Evolutionary conservation across 106 monocot genomes (phyloP).

Genomic region (Triglochin maritima): DNA sequence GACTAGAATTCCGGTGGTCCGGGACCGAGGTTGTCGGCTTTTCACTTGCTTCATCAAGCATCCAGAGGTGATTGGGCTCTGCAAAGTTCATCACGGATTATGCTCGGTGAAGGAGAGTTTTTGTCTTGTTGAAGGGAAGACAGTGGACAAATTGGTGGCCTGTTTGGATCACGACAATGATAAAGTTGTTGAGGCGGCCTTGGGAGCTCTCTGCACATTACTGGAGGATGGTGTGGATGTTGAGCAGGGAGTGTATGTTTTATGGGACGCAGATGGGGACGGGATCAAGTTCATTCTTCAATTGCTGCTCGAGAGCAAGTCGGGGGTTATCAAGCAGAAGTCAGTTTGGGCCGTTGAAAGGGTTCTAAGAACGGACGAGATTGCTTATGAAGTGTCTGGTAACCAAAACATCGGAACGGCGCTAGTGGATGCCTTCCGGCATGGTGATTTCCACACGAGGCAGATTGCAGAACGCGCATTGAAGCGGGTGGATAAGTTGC

Average conservation of each 20-base stretch:
- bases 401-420: conserved; percentile 70
- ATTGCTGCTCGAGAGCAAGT: conserved; percentile 44
- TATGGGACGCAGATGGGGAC: conserved; percentile 59
- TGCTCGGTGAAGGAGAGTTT: conserved; percentile 5
- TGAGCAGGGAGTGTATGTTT: conserved; percentile 53
- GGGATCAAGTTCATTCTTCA: conserved; percentile 64
- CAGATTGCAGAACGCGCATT: conserved; percentile 84
- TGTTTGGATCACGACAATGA: conserved; percentile 16
- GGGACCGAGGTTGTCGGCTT: conserved; percentile 3
- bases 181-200: conserved; percentile 15
- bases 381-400: conserved; percentile 52
- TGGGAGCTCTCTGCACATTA: conserved; percentile 22
- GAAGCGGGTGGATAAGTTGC: conserved; percentile 76
- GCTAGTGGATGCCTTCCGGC: conserved; percentile 77
- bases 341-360: conserved; percentile 95
- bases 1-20: conserved; percentile 20
- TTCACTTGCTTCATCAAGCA: neutral
- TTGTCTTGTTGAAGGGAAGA: conserved; percentile 1
- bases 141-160: conserved; percentile 9
- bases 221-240: conserved; percentile 35
- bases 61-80: neutral
- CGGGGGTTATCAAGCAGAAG: conserved; percentile 45
- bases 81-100: conserved; percentile 5
- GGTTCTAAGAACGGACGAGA: conserved; percentile 74
- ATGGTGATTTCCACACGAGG: conserved; percentile 66